These are phyloP conservation scores for Friedmanniomyces endolithicus DNA, from an alignment of 495 filamentous ascomycete species.

Conservation along the genomic window DNA sequence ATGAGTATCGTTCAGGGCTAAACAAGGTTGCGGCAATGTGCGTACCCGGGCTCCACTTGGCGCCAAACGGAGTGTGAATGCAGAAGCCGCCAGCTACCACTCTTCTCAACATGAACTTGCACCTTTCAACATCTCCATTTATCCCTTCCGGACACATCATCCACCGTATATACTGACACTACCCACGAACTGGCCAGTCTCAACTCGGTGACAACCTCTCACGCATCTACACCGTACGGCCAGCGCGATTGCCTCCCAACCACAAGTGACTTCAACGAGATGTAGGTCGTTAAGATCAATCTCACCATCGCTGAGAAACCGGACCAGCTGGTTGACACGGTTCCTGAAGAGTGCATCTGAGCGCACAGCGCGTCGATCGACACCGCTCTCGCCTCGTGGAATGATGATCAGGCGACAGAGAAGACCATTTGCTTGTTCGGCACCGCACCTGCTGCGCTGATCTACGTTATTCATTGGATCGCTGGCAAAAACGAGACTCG, in stretches of 20 bases:
- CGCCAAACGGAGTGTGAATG: background rate
- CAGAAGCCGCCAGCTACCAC: background rate
- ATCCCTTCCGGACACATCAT: background rate
- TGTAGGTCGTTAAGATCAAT: background rate
- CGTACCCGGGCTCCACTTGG: background rate
- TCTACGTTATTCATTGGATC: background rate
- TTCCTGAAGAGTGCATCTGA: background rate
- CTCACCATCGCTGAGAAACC: background rate
- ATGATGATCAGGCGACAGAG: background rate
- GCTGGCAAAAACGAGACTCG: background rate
- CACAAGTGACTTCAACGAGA: too few relatives aligned
- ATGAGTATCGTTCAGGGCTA: background rate
- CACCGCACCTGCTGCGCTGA: background rate
- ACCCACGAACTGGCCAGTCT: too few relatives aligned
- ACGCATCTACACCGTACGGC: background rate
- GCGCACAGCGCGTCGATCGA: background rate
- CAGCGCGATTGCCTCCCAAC: background rate
- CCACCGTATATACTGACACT: background rate
- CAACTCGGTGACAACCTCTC: too few relatives aligned
- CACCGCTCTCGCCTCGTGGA: background rate
- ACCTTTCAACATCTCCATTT: background rate
- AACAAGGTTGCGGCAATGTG: background rate
- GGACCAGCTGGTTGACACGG: background rate
- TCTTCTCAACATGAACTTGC: background rate
- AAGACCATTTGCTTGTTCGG: conserved; percentile 1